Conservation (phyloP, 2,329 filamentous ascomycete genomes). For the Ramularia endophylla region DNA sequence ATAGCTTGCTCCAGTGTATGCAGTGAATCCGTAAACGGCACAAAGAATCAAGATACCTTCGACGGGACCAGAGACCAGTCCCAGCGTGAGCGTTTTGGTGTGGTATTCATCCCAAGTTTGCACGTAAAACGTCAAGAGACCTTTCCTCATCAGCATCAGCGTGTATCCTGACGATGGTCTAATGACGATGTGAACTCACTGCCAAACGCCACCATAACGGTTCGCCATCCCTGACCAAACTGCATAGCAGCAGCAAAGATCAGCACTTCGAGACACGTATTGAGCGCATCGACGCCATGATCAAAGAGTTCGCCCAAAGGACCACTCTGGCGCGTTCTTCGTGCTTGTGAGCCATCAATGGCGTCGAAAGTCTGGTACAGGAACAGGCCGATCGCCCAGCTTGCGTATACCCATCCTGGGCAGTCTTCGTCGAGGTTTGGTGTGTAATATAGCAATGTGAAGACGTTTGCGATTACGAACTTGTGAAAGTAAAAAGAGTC, state of each 20-base stretch:
- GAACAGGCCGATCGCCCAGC: constrained; percentile 84
- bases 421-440: constrained; percentile 92
- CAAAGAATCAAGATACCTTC: constrained; percentile 87
- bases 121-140: constrained; percentile 88
- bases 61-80: constrained; percentile 87
- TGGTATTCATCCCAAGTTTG: constrained; percentile 99
- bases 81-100: constrained; percentile 89
- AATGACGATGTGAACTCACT: constrained; percentile 46
- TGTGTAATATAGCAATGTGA: constrained; percentile 93
- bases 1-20: constrained; percentile 78
- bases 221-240: constrained; percentile 86
- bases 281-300: constrained; percentile 93
- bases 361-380: constrained; percentile 98
- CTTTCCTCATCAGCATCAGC: constrained; percentile 5
- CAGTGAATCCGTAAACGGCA: constrained; percentile 75
- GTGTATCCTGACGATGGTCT: constrained; percentile 32
- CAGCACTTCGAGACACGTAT: constrained; percentile 88
- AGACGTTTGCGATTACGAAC: constrained; percentile 82
- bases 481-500: too few relatives aligned
- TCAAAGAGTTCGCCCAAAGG: constrained; percentile 96
- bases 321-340: constrained; percentile 85
- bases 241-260: constrained; percentile 92
- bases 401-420: constrained; percentile 89
- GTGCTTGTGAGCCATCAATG: constrained; percentile 89
- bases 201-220: constrained; percentile 74